Base-by-base conservation (phyloP, 352 stramenopile species). In the Aphanomyces stellatus region DNA sequence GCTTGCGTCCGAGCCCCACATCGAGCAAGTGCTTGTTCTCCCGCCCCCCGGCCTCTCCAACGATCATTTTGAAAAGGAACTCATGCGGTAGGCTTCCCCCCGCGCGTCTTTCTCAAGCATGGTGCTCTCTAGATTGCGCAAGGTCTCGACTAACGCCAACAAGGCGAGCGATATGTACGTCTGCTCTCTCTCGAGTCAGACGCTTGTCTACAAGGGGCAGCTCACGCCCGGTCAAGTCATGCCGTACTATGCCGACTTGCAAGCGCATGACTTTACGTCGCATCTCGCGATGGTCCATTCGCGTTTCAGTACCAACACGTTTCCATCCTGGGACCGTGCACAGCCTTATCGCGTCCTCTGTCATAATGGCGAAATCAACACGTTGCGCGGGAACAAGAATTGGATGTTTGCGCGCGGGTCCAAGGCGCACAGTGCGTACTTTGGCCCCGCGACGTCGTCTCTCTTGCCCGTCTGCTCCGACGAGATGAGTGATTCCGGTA, bases 361-460 rank as follows among this genome's bases (percentile, higher is more conserved):
- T 62, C 95, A 99, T 85, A 99, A 99, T 77, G 96, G 96, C 27
- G 96, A 99, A 77, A 98, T 99, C 77, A 99, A 99, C 76, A 99
- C 96, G 11, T 81, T 99, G 5, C 85, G 93, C 37, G 95, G 96
- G 48, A 99, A 99, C 79, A 96, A 98, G 63, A 99, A 98, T 74
- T 98, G 92, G 93, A 98, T 98, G 92, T 96, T 96, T 70, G 87
- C 82, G 42, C 88, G 93, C 49, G 88, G 88, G 56, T 88, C 88
- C 51, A 94, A 94, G 37, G 88, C 98, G 70, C 82, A 95, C 69
- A 96, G 82, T 53, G 83, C 88, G 22, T 96, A 98, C 76, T 98
- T 96, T 72, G 80, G 80, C 27, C 76, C 98, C 72, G 90, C 96
- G 61, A 98, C 93, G 28, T 75, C 78, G 42, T 88, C 97, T 49